Evolutionary conservation across 2,329 filamentous ascomycete genomes (phyloP).

Genomic region (Huntiella omanensis): DNA sequence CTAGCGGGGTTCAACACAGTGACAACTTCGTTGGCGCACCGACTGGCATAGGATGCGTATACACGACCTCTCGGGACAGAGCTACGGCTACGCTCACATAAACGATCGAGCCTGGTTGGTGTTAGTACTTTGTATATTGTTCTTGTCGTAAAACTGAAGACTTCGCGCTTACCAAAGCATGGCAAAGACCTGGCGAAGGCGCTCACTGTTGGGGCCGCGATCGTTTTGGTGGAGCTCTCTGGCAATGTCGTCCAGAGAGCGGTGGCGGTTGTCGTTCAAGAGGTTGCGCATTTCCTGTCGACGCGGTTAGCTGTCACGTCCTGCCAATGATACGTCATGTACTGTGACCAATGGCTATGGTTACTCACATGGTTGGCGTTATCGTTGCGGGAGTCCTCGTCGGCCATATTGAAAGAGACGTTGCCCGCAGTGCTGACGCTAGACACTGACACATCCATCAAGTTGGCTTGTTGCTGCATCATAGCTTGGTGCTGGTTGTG

Average conservation of each 20-base stretch:
- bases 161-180: slow-evolving; percentile 58
- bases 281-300: slow-evolving; percentile 50
- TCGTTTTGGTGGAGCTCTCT: slow-evolving; percentile 62
- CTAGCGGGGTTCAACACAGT: slow-evolving; percentile 92
- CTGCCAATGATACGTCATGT: neutral
- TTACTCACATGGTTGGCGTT: slow-evolving; percentile 8
- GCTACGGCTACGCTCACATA: slow-evolving; percentile 55
- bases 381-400: slow-evolving; percentile 7
- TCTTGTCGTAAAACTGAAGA: neutral
- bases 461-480: slow-evolving; percentile 27
- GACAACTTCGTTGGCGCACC: slow-evolving; percentile 82
- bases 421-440: slow-evolving; percentile 2
- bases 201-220: slow-evolving; percentile 61
- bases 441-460: slow-evolving; percentile 8
- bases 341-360: neutral
- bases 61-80: slow-evolving; percentile 86
- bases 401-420: slow-evolving; percentile 6
- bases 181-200: slow-evolving; percentile 69
- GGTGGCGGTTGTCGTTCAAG: slow-evolving; percentile 48
- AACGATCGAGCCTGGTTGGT: slow-evolving; percentile 46
- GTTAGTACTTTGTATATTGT: slow-evolving; percentile 9
- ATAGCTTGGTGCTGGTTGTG: slow-evolving; percentile 21
- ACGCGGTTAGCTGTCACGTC: neutral
- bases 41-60: slow-evolving; percentile 85
- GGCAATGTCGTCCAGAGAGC: slow-evolving; percentile 52